These are phyloP conservation scores for Beauveria brongniartii DNA, from an alignment of 2,329 filamentous ascomycete genomes.

Conservation along the genomic window DNA sequence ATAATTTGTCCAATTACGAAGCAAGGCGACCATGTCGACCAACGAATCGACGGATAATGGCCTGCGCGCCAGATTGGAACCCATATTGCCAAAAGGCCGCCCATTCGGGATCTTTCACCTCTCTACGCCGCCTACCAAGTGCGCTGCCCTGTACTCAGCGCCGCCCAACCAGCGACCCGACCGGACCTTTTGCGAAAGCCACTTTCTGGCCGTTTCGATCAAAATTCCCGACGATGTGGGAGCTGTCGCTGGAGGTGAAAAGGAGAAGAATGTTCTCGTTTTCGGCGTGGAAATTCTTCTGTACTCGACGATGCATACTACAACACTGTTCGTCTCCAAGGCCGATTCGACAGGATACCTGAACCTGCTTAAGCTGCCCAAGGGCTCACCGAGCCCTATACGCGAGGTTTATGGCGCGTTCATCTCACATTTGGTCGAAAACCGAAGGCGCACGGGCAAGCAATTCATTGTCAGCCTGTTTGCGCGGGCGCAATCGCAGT, in stretches of 20 bases:
- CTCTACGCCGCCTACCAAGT: slow-evolving; percentile 71
- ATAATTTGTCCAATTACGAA: neutral
- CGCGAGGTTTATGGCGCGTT: slow-evolving; percentile 68
- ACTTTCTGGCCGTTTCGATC: slow-evolving; percentile 56
- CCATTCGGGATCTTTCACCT: slow-evolving; percentile 73
- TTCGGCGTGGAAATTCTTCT: slow-evolving; percentile 83
- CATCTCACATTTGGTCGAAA: slow-evolving; percentile 63
- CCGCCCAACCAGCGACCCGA: slow-evolving; percentile 64
- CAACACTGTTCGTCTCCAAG: slow-evolving; percentile 90
- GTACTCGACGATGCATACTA: slow-evolving; percentile 72
- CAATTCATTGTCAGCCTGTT: slow-evolving; percentile 81
- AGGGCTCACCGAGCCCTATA: slow-evolving; percentile 61
- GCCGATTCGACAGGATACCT: slow-evolving; percentile 93
- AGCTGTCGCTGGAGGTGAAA: slow-evolving; percentile 4
- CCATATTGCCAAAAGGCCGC: slow-evolving; percentile 44
- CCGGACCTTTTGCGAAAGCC: slow-evolving; percentile 77
- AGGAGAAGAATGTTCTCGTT: slow-evolving; percentile 51
- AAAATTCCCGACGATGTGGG: slow-evolving; percentile 16
- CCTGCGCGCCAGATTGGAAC: slow-evolving; percentile 26
- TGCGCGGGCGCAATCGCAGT: slow-evolving; percentile 84
- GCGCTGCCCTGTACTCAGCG: slow-evolving; percentile 69
- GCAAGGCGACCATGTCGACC: neutral
- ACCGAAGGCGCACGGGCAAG: slow-evolving; percentile 54
- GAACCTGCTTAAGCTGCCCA: slow-evolving; percentile 54
- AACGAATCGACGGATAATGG: neutral